Base-by-base conservation (phyloP, 805 yeast species). In the Kazachstania viticola region DNA sequence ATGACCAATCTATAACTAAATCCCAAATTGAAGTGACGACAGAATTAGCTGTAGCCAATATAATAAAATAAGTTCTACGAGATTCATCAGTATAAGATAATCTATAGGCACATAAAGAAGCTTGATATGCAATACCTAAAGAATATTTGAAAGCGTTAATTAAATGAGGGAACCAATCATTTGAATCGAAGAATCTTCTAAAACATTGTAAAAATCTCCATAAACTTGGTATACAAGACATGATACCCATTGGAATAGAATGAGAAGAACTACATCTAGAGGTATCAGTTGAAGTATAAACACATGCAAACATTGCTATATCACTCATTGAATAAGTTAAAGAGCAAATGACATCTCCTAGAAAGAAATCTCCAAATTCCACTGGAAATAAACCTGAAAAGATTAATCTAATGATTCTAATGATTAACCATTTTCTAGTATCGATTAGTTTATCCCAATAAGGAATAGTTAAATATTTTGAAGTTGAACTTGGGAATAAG, bases 101-200 rank as follows among this genome's bases (percentile, higher is more conserved):
- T 40, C 97, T 71, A 53, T 83, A 87, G 14, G 79, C 58, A 58
- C 94, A 80, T 45, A 91, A 63, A 6, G 77, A 61, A 46, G 75
- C 71, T 54, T 81, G 77, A 54, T 82, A 84, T 15, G 71, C 45
- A 3, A 80, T 67, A 2, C 87, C 69, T 23, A 78, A 58, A 1
- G 69, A 46, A 51, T 88, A 91, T 55, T 91, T 91, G 21, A 65
- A 46, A 65, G 83, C 83, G 47, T 91, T 91, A 4, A 94, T 88
- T 36, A 88, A 58, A 64, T 91, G 98, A 0, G 98, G 98, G 51
- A 91, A 91, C 81, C 87, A 79, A 48, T 87, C 95, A 2, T 93
- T 88, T 0, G 96, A 79, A 51, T 91, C 98, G 17, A 76, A 73
- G 52, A 69, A 91, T 68, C 98, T 93, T 45, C 98, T 64, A 21